Base-by-base conservation (phyloP, 371 early-diverging fungal genomes). In the Ordospora colligata region DNA sequence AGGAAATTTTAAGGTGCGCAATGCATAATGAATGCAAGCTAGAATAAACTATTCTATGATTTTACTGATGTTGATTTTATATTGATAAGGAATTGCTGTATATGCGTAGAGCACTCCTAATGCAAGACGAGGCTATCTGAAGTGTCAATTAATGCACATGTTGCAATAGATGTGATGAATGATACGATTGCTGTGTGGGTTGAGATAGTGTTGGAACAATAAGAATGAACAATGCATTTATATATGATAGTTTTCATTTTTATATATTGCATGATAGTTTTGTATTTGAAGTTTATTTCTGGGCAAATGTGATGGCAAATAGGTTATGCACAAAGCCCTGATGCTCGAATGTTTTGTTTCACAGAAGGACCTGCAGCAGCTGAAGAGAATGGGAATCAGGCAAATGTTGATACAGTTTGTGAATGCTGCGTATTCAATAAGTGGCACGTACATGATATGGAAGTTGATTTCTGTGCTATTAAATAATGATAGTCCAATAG, bases 401-500 rank as follows among this genome's bases (percentile, higher is more conserved):
- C 72, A 80, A 32, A 8, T 70, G 23, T 53, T 80, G 9, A 19
- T 66, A 9, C 83, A 85, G 76, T 23, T 54, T 53, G 37, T 80
- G 25, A 76, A 72, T 44, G 83, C 85, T 1, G 32, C 40, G 8
- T 83, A 82, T 69, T n/a, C 82, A 25, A 21, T 85, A 21, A 72
- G 73, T 11, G 74, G 79, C 22, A 69, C 95, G 40, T 89, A 95
- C 79, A 95, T 95, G 92, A 88, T 93, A 40, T 98, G 96, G 96
- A 96, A 94, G 84, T 89, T 88, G 0, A 78, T 93, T 70, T 87
- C 89, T 17, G 80, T 95, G 43, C 83, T 89, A 17, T 88, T 91
- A 19, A 95, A 95, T 82, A 91, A 89, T 77, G 96, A 96, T 83
- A 90, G 91, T 69, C 99, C 97, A 6, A 90, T 96, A 51, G 99